A percentile compares a stretch with the other conserved stretches of the same genome.
Conservation (phyloP, 371 early-diverging fungal species). For the Parasitella parasitica region DNA sequence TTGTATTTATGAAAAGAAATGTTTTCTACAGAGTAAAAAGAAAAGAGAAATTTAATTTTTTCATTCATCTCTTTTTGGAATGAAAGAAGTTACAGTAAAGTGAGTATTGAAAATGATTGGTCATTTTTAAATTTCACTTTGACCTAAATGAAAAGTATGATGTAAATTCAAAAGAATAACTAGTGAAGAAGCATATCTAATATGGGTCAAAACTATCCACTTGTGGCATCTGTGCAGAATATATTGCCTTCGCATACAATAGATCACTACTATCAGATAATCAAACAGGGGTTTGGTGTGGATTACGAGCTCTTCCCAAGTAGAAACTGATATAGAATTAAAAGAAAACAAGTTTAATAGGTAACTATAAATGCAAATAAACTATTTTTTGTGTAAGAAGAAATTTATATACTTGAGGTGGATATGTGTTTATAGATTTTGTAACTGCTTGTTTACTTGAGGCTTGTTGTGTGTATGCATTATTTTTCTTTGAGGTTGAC, state of each 20-base stretch:
- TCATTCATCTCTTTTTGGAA: too few species aligned
- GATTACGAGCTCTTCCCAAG: background rate
- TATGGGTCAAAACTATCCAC: too few species aligned
- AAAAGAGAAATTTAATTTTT: too few species aligned
- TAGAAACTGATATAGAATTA: background rate
- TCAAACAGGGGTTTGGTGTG: background rate
- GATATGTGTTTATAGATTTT: background rate
- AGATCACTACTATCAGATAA: background rate
- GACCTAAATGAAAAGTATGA: too few species aligned
- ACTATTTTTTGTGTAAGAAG: background rate
- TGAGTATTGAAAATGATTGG: too few species aligned
- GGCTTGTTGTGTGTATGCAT: background rate
- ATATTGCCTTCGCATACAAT: too few species aligned
- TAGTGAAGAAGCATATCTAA: too few species aligned
- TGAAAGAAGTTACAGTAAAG: too few species aligned
- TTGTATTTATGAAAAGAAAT: background rate
- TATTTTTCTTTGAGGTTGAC: background rate
- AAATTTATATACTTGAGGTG: constrained; percentile 5
- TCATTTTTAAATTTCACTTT: too few species aligned
- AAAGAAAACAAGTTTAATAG: background rate
- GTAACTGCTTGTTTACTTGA: background rate
- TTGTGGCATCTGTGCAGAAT: too few species aligned
- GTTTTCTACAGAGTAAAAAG: too few species aligned
- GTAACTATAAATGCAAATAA: background rate
- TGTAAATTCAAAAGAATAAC: too few species aligned